Percentiles rank a stretch among this genome's conserved stretches.
Evolutionary conservation across 306 rosid genomes (phyloP).

Genomic region (Acmispon strigosus): DNA sequence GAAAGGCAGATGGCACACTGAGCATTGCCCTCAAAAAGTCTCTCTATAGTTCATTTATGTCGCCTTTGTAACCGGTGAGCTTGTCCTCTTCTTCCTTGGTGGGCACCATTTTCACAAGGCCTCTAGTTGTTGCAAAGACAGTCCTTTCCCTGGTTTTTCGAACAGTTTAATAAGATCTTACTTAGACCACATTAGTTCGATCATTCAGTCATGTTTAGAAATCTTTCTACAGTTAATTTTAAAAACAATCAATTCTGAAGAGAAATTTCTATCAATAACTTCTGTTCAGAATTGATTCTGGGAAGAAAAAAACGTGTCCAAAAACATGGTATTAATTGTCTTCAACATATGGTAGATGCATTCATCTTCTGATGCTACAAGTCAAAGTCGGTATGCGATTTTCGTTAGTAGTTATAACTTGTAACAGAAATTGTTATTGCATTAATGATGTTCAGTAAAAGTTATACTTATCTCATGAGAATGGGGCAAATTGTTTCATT

Average conservation of each 20-base stretch:
- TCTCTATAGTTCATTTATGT: slow-evolving; percentile 70
- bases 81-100: slow-evolving; percentile 81
- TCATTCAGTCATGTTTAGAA: no score
- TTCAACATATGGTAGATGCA: slow-evolving; percentile 4
- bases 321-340: background rate
- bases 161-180: background rate
- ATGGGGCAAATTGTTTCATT: background rate
- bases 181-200: background rate
- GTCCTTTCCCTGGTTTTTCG: slow-evolving; percentile 60
- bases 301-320: no score
- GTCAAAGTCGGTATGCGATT: slow-evolving; percentile 9
- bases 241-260: no score
- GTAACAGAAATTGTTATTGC: background rate
- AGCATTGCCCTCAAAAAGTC: slow-evolving; percentile 64
- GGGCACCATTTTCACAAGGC: slow-evolving; percentile 89
- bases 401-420: background rate
- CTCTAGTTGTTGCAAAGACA: slow-evolving; percentile 74
- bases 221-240: no score
- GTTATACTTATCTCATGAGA: background rate
- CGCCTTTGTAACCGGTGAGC: slow-evolving; percentile 62
- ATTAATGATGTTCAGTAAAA: background rate
- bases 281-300: no score
- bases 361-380: background rate
- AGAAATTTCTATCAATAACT: no score
- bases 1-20: slow-evolving; percentile 67